Evolutionary conservation across 2,329 filamentous ascomycete genomes (phyloP).

Genomic region (Diaporthe capsici): DNA sequence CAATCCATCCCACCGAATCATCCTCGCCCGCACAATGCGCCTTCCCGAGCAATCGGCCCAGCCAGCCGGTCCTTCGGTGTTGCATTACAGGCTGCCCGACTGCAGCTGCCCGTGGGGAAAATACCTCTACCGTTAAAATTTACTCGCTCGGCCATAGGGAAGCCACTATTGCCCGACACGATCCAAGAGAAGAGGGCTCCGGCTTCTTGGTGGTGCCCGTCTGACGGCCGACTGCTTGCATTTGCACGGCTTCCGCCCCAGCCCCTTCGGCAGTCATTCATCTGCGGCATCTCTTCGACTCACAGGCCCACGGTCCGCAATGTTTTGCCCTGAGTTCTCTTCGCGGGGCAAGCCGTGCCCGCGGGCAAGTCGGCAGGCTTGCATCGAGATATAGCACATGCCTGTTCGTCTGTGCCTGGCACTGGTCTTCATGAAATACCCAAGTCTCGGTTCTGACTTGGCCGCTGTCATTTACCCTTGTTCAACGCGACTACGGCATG

Average conservation of each 20-base stretch:
- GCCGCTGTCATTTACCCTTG: neutral
- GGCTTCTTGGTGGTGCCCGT: neutral
- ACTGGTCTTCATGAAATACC: neutral
- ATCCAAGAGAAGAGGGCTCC: conserved; percentile 5
- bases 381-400: neutral
- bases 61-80: neutral
- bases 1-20: neutral
- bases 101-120: conserved; percentile 18
- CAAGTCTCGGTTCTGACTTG: neutral
- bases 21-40: conserved; percentile 20
- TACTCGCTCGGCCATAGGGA: neutral
- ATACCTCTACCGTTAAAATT: neutral
- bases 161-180: too few species aligned
- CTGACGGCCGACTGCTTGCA: neutral
- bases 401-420: neutral
- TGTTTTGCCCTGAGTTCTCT: neutral
- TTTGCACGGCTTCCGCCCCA: neutral
- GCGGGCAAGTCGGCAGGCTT: neutral
- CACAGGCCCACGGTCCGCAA: neutral
- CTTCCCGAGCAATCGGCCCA: conserved; percentile 24
- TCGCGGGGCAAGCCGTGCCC: neutral
- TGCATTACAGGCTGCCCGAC: neutral
- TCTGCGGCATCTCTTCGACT: neutral
- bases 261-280: neutral
- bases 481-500: neutral